Conservation (phyloP, 352 stramenopile genomes). For the Phytophthora pluvialis region DNA sequence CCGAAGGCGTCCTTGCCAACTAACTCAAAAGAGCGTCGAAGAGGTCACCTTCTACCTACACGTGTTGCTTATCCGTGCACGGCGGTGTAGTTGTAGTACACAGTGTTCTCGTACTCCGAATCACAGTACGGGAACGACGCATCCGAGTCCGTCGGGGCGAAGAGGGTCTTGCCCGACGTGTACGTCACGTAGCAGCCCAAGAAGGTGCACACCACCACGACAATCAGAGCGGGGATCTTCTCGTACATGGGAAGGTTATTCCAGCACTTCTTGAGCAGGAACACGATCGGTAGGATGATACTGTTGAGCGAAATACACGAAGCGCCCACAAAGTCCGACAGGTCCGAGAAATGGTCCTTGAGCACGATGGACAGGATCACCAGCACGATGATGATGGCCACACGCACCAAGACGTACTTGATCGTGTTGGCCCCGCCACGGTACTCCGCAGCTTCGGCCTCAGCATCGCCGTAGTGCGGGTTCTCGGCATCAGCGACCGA, state of each 20-base stretch:
- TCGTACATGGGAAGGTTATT: constrained; percentile 41
- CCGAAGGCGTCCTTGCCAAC: background rate
- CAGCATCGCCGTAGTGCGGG: constrained; percentile 31
- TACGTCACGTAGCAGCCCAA: constrained; percentile 54
- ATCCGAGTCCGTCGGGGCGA: constrained; percentile 39
- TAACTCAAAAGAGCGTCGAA: background rate
- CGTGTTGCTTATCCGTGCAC: constrained; percentile 24
- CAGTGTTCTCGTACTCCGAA: constrained; percentile 42
- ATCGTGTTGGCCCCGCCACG: constrained; percentile 34
- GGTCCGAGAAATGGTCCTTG: constrained; percentile 50
- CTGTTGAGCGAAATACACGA: constrained; percentile 58
- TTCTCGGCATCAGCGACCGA: constrained; percentile 38
- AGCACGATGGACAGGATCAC: constrained; percentile 36
- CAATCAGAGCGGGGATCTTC: constrained; percentile 40
- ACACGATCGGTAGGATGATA: constrained; percentile 58
- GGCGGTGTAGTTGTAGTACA: constrained; percentile 54
- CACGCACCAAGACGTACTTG: constrained; percentile 53
- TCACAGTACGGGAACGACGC: constrained; percentile 56
- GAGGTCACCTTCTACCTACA: background rate
- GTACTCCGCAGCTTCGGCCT: constrained; percentile 46
- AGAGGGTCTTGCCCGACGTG: constrained; percentile 50
- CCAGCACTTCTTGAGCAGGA: constrained; percentile 64
- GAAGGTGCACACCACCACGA: constrained; percentile 42
- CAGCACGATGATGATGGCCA: constrained; percentile 48
- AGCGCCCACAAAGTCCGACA: constrained; percentile 61